Evolutionary conservation across 768 basidiomycete genomes (phyloP), one percentile per base, ranked within the genome.

Genomic region (Multifurca ochricompacta): DNA sequence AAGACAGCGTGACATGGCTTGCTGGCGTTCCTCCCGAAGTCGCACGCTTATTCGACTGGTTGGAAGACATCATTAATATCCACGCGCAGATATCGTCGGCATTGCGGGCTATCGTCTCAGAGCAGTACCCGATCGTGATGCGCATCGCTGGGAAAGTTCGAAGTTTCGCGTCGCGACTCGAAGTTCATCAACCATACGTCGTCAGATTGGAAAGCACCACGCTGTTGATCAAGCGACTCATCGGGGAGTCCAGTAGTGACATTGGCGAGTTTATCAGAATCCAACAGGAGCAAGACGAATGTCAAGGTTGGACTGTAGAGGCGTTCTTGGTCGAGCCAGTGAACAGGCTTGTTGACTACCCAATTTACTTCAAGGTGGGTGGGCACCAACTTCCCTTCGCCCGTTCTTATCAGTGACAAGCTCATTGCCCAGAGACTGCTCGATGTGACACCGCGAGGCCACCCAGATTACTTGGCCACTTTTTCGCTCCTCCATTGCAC

Each of bases 151-250:
- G 80, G 10, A 68, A 73, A 0, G 68, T 94, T 27, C 72, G 79
- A 6, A 65, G 70, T 1, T 86, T 86, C 64, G 76, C 92, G 13
- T 71, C 78, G 1, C 76, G 74, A 41, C 69, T 92, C 30, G 88
- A 94, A 66, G 78, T 89, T 8, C 90, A 96, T 61, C 90, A 92
- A 66, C 86, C 90, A 18, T 95, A 93, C 68, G 70, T 95, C 4
- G 83, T 87, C 16, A 74, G 80, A 42, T 75, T 93, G 32, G 83
- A 83, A 41, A 74, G 74, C 32, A 79, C 85, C 0, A 76, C 77
- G 1, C 66, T 73, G 14, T 64, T 74, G 51, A 79, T 88, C 37
- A 76, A 78, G 43, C 63, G 68, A 18, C 69, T 84, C 59, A 67
- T 72, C 41, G 65, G 68, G 2, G 77, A 83, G 54, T 65, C 67